Evolutionary conservation across 2,329 filamentous ascomycete genomes (phyloP).

Genomic region (Arthrobotrys entomopaga): DNA sequence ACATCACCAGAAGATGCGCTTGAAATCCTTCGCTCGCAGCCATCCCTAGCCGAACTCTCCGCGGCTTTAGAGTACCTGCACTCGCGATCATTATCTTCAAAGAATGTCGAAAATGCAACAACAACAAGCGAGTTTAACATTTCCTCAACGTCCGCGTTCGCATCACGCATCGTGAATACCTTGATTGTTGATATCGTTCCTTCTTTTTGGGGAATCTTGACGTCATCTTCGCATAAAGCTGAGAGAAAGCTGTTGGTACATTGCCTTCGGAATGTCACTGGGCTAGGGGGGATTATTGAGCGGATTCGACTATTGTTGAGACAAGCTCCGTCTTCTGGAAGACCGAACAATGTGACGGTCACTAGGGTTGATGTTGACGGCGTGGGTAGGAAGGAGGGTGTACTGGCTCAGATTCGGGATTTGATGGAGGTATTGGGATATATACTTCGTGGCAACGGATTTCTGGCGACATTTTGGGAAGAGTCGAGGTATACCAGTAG

Average conservation of each 20-base stretch:
- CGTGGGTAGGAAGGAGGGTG: conserved; percentile 59
- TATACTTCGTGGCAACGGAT: conserved; percentile 51
- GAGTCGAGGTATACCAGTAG: conserved; percentile 59
- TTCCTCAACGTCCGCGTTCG: conserved; percentile 32
- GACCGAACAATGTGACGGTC: conserved; percentile 39
- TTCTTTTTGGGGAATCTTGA: conserved; percentile 80
- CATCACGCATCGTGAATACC: conserved; percentile 74
- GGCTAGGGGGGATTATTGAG: conserved; percentile 79
- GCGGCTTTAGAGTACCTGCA: conserved; percentile 22
- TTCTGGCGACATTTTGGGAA: conserved; percentile 56
- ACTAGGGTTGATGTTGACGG: conserved; percentile 55
- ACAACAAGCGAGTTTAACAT: conserved; percentile 48
- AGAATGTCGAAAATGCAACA: conserved; percentile 21
- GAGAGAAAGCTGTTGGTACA: conserved; percentile 68
- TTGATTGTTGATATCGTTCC: conserved; percentile 79
- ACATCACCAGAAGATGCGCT: conserved; percentile 39
- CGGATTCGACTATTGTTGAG: conserved; percentile 73
- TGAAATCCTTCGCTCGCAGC: conserved; percentile 48
- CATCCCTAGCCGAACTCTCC: conserved; percentile 39
- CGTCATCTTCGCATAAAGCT: conserved; percentile 61
- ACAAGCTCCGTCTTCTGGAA: conserved; percentile 61
- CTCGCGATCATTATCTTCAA: no score
- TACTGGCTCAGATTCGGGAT: conserved; percentile 61
- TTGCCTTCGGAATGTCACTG: conserved; percentile 78
- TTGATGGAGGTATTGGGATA: conserved; percentile 63